These are phyloP conservation scores for Cercophora sp. DNA, from an alignment of 495 filamentous ascomycete genomes.

Conservation along the genomic window DNA sequence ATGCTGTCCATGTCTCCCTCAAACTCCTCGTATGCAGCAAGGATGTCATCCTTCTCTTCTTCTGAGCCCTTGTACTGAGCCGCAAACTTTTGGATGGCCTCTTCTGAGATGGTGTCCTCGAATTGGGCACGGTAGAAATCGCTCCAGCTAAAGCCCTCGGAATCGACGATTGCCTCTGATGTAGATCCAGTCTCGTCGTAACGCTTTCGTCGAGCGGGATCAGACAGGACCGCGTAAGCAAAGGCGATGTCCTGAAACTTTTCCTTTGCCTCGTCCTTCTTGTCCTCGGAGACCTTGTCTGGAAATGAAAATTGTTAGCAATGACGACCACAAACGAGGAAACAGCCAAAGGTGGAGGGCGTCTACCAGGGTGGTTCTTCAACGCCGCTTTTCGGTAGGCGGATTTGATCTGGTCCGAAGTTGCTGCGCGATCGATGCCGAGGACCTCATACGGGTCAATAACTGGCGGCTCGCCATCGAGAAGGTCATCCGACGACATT, in stretches of 20 bases:
- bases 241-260: slow-evolving; percentile 89
- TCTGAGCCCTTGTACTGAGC: slow-evolving; percentile 78
- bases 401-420: slow-evolving; percentile 70
- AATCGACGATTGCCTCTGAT: slow-evolving; percentile 64
- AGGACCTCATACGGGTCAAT: slow-evolving; percentile 87
- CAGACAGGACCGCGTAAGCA: slow-evolving; percentile 88
- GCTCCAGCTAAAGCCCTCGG: slow-evolving; percentile 81
- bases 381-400: slow-evolving; percentile 87
- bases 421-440: slow-evolving; percentile 57
- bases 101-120: slow-evolving; percentile 61
- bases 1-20: slow-evolving; percentile 71
- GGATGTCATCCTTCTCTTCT: slow-evolving; percentile 72
- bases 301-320: slow-evolving; percentile 2
- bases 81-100: slow-evolving; percentile 68
- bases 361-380: slow-evolving; percentile 89
- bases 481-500: slow-evolving; percentile 39
- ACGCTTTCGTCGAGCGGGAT: slow-evolving; percentile 66
- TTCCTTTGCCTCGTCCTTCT: slow-evolving; percentile 64
- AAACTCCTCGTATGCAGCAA: slow-evolving; percentile 65
- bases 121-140: slow-evolving; percentile 84
- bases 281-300: slow-evolving; percentile 70
- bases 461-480: slow-evolving; percentile 36
- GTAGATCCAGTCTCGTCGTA: slow-evolving; percentile 90
- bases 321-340: too few relatives aligned
- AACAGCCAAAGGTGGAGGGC: too few relatives aligned